Evolutionary conservation across 108 stramenopile species (phyloP).

Genomic region (Pseudonitzschia multiseries): DNA sequence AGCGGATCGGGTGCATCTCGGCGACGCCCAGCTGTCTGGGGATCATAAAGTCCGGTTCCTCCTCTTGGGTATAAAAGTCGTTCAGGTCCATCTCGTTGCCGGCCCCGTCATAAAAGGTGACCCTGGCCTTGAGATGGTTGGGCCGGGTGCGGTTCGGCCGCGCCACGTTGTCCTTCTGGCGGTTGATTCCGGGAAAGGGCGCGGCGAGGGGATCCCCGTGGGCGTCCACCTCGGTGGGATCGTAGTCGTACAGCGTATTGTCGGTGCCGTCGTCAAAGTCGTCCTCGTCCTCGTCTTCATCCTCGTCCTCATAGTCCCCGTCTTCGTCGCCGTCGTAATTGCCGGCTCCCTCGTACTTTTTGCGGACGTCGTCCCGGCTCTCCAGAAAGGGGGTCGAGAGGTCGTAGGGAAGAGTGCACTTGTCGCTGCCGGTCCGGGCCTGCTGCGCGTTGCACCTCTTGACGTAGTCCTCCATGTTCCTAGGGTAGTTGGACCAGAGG

Average conservation of each 20-base stretch:
- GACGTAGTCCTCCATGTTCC: conserved; percentile 34
- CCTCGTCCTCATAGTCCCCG: background rate
- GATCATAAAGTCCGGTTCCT: conserved; percentile 37
- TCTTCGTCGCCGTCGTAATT: background rate
- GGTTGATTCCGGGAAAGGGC: conserved; percentile 9
- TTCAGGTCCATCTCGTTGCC: conserved; percentile 20
- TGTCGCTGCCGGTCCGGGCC: conserved; percentile 3
- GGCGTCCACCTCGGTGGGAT: background rate
- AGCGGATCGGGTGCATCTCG: conserved; percentile 18
- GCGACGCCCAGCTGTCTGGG: conserved; percentile 36
- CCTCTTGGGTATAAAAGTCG: conserved; percentile 20
- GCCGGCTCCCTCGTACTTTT: conserved; percentile 17
- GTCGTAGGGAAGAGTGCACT: conserved; percentile 16
- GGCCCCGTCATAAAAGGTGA: conserved; percentile 11
- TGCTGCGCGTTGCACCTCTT: conserved; percentile 27
- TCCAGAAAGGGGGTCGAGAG: conserved; percentile 22
- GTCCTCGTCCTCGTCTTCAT: background rate
- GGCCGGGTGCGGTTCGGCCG: conserved; percentile 26
- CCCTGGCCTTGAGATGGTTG: background rate
- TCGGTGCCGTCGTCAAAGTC: conserved; percentile 1
- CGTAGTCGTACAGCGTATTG: background rate
- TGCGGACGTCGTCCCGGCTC: conserved; percentile 11
- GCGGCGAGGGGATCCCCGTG: background rate
- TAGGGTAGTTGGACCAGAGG: conserved; percentile 24
- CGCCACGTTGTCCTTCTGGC: background rate